Conservation (phyloP, 768 basidiomycete species). For the Boletus sensibilis region DNA sequence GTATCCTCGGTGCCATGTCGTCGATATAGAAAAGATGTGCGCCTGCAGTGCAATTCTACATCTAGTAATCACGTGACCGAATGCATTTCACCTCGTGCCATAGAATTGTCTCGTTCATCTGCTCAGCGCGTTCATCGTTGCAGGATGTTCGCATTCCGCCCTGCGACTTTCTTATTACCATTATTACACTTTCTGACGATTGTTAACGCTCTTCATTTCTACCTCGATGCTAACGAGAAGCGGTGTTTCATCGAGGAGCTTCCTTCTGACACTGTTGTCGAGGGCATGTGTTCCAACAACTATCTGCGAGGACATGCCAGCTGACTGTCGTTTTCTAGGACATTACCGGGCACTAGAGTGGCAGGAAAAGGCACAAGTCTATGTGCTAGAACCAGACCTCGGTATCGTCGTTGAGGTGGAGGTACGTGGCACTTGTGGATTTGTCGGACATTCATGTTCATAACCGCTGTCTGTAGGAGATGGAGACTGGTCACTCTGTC, state of each 20-base stretch:
- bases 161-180: constrained; percentile 32
- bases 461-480: constrained; percentile 56
- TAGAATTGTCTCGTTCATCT: neutral
- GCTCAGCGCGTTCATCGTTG: neutral
- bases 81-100: neutral
- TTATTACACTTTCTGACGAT: constrained; percentile 43
- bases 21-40: neutral
- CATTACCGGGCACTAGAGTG: constrained; percentile 94
- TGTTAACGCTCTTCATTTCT: constrained; percentile 88
- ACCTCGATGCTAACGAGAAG: constrained; percentile 90
- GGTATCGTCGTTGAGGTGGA: constrained; percentile 91
- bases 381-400: constrained; percentile 68
- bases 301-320: neutral
- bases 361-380: constrained; percentile 68
- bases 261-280: constrained; percentile 91
- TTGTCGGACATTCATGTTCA: neutral
- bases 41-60: neutral
- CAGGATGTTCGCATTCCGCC: constrained; percentile 28
- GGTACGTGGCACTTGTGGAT: constrained; percentile 45
- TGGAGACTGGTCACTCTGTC: constrained; percentile 74
- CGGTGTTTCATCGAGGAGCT: constrained; percentile 97
- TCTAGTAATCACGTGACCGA: constrained; percentile 17
- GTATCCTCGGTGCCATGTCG: constrained; percentile 58
- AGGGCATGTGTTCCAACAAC: constrained; percentile 53
- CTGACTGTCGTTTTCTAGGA: constrained; percentile 46